phyloP scores from a whole-genome alignment of 805 yeast genomes.

The Candida golubevii region DNA sequence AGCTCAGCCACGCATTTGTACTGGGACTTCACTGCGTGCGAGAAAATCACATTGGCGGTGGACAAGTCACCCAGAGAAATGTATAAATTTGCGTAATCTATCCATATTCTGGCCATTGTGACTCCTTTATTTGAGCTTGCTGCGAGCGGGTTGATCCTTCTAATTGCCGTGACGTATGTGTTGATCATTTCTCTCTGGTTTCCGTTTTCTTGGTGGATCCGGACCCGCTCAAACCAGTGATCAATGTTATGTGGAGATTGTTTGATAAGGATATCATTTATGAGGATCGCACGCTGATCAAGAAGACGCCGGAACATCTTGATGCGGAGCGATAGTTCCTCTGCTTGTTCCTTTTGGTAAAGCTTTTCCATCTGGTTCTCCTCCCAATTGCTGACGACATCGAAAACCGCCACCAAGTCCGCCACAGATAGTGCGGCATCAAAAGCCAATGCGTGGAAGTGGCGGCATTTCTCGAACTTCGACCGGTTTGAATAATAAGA shows the following conservation, averaged over 20 bases:
- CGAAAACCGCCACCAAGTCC: slow-evolving; percentile 64
- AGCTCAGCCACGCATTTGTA: slow-evolving; percentile 59
- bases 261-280: slow-evolving; percentile 65
- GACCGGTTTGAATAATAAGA: slow-evolving; percentile 42
- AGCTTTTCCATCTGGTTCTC: slow-evolving; percentile 34
- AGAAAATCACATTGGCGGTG: slow-evolving; percentile 59
- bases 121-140: slow-evolving; percentile 15
- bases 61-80: slow-evolving; percentile 48
- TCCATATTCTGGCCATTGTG: slow-evolving; percentile 63
- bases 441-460: slow-evolving; percentile 47
- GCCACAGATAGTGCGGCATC: slow-evolving; percentile 43
- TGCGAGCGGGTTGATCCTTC: slow-evolving; percentile 57
- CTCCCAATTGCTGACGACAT: slow-evolving; percentile 56
- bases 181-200: slow-evolving; percentile 35
- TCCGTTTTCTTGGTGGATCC: slow-evolving; percentile 35
- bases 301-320: slow-evolving; percentile 51
- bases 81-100: slow-evolving; percentile 61
- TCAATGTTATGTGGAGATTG: slow-evolving; percentile 58
- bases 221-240: slow-evolving; percentile 65
- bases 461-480: slow-evolving; percentile 21
- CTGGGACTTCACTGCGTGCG: slow-evolving; percentile 68
- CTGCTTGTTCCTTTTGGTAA: slow-evolving; percentile 20
- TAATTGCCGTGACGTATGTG: slow-evolving; percentile 63
- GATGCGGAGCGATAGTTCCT: slow-evolving; percentile 42
- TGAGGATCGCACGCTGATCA: slow-evolving; percentile 49